phyloP scores from a whole-genome alignment of 169 alveolate genomes.

The Plasmodium vivax region DNA sequence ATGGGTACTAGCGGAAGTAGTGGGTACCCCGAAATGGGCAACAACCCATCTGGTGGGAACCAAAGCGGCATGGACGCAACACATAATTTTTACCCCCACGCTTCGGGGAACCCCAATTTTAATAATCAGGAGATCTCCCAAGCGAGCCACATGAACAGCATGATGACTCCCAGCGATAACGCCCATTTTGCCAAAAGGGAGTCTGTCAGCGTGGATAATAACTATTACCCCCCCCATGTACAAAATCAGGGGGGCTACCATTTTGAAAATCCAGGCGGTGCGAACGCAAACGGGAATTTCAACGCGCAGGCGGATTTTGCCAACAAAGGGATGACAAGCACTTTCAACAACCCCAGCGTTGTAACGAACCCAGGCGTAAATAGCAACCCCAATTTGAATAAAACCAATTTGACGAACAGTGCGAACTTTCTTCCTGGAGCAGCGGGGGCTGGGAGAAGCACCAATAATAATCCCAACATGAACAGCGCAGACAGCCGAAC shows the following conservation, averaged over 20 bases:
- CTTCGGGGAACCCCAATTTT: not conserved
- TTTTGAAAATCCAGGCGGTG: not conserved
- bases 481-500: not conserved
- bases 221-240: not conserved
- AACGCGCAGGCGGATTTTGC: conserved; percentile 16
- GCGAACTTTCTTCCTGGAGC: not conserved
- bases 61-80: not conserved
- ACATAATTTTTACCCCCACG: not conserved
- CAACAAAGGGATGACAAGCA: not conserved
- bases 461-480: not conserved
- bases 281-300: conserved; percentile 13
- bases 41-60: not conserved
- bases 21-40: not conserved
- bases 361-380: not conserved
- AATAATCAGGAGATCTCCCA: not conserved
- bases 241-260: not conserved
- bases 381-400: not conserved
- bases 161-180: conserved; percentile 2
- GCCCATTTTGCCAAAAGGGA: conserved; percentile 43
- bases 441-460: not conserved
- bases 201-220: conserved; percentile 16
- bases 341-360: not conserved
- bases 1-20: not conserved
- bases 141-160: not conserved
- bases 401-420: not conserved